Evolutionary conservation across 2,329 filamentous ascomycete species (phyloP), one percentile per base, ranked within the genome.

Genomic region (Huntiella decipiens): DNA sequence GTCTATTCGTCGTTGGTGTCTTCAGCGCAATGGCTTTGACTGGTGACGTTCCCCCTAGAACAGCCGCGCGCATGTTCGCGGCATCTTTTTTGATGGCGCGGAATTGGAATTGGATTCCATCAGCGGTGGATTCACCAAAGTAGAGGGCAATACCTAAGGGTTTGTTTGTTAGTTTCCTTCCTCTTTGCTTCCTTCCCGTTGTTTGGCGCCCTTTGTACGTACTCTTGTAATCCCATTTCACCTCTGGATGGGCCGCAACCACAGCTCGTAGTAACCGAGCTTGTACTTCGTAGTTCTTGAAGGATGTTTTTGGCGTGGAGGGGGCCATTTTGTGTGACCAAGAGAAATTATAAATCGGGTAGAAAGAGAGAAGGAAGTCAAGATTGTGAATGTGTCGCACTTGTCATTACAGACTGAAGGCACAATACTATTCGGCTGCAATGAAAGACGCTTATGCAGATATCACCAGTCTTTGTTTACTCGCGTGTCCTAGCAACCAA

Each of bases 161-260:
- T 16, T 19, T 15, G 41, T 44, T 39, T 44, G 46, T 28, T 28
- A 28, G 22, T 28, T 7, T 28, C 22, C 22, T 28, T 28, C 22
- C 22, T 28, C 22, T 28, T 10, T 28, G 6, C 6, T 28, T 28
- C 22, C 22, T 28, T 28, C 22, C 22, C 22, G 5, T 28, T 28
- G 2, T 28, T 28, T 10, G 6, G 8, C 22, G 22, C 22, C 22
- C 7, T 28, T 28, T 2, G 22, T 36, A 22, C 71, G 62, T 66
- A 79, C 75, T 73, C 54, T 69, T 71, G 57, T 71, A 77, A 56
- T 79, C 73, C 45, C 77, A 67, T 51, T 68, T 73, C 0, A 71
- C 54, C 0, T 62, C 61, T 0, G 68, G 68, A 45, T 72, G 66
- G 2, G 73, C 71, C 0, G 74, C 75, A 0, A 79, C 60, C 17